Evolutionary conservation across 1,139 yeast species (phyloP), one percentile per base, ranked within the genome.

Genomic region (Meyerozyma carpophila): DNA sequence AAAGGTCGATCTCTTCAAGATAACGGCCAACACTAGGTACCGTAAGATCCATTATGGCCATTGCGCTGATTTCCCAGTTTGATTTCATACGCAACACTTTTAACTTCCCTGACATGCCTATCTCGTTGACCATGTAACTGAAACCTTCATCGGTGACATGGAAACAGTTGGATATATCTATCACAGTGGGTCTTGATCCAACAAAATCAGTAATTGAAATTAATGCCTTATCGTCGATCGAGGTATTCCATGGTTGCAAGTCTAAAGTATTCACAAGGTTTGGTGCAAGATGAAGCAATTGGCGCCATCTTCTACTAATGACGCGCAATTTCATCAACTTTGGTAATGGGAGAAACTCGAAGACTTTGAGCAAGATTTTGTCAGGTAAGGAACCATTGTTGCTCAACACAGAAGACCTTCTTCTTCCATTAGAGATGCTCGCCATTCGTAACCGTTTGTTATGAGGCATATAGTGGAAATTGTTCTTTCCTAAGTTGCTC

Each of bases 11-110:
- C 46, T 77, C 82, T 47, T 74, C 77, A 38, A 85, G 62, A 49
- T 72, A 65, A 40, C 72, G 68, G 2, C 90, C 90, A 34, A 82
- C 80, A 49, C 78, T 74, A 0, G 84, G 84, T 2, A 77, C 82
- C 1, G 88, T 75, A 41, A 85, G 61, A 57, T 85, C 93, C 87
- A 84, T 82, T 21, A 85, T 81, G 4, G 91, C 86, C 87, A 82
- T 80, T 3, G 89, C 87, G 49, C 84, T 78, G 8, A 84, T 79
- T 51, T 83, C 88, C 93, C 93, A 85, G 41, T 79, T 83, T 25
- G 86, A 80, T 46, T 70, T 73, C 88, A 85, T 82, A 48, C 72
- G 73, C 42, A 85, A 64, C 7, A 64, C 62, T 43, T 68, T 68
- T 41, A 85, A 73, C 32, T 70, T 69, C 7, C 90, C 90, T 38